Evolutionary conservation across 2,329 filamentous ascomycete genomes (phyloP), one percentile per base, ranked within the genome.

Genomic region (Trichoderma sp.): DNA sequence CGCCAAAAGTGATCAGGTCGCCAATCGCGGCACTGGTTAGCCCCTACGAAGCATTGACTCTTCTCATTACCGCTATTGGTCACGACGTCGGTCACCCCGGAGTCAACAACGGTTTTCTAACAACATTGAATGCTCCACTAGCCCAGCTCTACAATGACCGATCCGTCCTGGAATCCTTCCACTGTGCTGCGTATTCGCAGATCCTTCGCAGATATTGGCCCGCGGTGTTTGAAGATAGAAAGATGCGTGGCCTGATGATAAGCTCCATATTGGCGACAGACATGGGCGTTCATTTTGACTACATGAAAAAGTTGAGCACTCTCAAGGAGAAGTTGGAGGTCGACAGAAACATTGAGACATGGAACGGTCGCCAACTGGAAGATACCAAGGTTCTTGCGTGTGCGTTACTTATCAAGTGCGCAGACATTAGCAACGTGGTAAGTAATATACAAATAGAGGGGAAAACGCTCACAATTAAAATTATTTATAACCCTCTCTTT

Each of bases 391-490:
- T 92, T 11, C 81, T 98, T 58, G 84, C 91, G n/a, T 98, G 96
- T 80, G 94, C 94, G 16, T 83, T 99, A 68, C 83, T 99, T 70
- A 97, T 99, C 81, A 99, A 99, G 79, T 98, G 96, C 78, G 96
- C 96, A 49, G 96, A 99, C 79, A 98, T 99, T 77, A 97, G 95
- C 82, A 99, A 99, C 78, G 96, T 98, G 79, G 92, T 95, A 86
- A 79, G 92, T 90, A 24, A 43, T 10, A 55, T 10, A 14, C 33
- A 40, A 37, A 53, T n/a, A 21, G 33, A n/a, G n/a, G 40, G 4
- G 14, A 55, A 55, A 10, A 6, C 19, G 21, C 52, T 21, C 27
- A 49, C 24, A 11, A 35, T 24, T 6, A 49, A 49, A 49, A 21
- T 10, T 4, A 11, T 14, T 13, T 8, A 33, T 47, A 37, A 59